Evolutionary conservation across 2,329 filamentous ascomycete genomes (phyloP).

Genomic region (Dactylellina haptotyla): DNA sequence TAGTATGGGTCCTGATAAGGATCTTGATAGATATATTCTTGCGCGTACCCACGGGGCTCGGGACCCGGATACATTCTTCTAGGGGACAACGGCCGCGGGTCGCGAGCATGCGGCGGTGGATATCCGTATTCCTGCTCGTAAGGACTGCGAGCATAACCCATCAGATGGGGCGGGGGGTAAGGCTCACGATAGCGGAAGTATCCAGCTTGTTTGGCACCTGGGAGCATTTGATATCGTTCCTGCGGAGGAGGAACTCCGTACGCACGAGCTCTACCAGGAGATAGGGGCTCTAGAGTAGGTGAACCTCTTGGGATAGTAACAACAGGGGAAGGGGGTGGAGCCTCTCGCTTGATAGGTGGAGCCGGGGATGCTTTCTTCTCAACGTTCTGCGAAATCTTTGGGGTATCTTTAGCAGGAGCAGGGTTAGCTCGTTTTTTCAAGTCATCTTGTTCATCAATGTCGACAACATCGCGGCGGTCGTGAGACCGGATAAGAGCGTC

Average conservation of each 20-base stretch:
- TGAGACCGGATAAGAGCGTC: constrained; percentile 29
- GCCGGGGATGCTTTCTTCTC: constrained; percentile 29
- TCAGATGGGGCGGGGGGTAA: constrained; percentile 31
- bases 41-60: constrained; percentile 40
- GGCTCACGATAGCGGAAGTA: constrained; percentile 46
- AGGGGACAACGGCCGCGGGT: constrained; percentile 31
- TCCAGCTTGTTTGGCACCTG: constrained; percentile 27
- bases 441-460: constrained; percentile 38
- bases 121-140: constrained; percentile 41
- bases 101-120: constrained; percentile 18
- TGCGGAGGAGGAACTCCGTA: constrained; percentile 26
- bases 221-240: constrained; percentile 26
- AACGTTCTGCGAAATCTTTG: background rate
- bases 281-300: constrained; percentile 40
- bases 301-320: constrained; percentile 44
- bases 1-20: constrained; percentile 48
- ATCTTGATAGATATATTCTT: constrained; percentile 48
- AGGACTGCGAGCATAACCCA: constrained; percentile 42
- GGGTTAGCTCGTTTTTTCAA: constrained; percentile 35
- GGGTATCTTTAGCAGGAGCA: constrained; percentile 17
- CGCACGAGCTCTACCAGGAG: constrained; percentile 34
- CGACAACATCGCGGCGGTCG: constrained; percentile 32
- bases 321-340: constrained; percentile 40
- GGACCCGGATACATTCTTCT: constrained; percentile 37
- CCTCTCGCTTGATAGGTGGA: constrained; percentile 35